A percentile compares a stretch with the other conserved stretches of the same genome.
Conservation (phyloP, 805 yeast genomes). For the Hermanozyma aechmeae region DNA sequence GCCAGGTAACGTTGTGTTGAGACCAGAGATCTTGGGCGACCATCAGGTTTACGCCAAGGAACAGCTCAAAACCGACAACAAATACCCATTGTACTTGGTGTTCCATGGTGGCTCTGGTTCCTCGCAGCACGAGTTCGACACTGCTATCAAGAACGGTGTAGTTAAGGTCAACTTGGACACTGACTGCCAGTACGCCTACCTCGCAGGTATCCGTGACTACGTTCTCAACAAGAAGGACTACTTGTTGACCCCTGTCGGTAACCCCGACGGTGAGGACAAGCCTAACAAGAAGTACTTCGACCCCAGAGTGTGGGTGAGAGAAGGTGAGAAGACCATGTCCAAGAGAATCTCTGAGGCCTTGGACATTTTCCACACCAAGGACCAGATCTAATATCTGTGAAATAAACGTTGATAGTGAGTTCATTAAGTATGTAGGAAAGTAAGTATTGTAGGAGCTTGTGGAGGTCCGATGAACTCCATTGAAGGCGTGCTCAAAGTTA, state of each 20-base stretch:
- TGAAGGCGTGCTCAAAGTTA: too few species aligned
- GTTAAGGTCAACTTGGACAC: slow-evolving; percentile 99
- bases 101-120: slow-evolving; percentile 99
- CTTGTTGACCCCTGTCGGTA: slow-evolving; percentile 82
- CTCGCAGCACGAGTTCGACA: slow-evolving; percentile 79
- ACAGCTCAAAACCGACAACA: slow-evolving; percentile 43
- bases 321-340: slow-evolving; percentile 98
- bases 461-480: too few species aligned
- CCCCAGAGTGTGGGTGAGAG: slow-evolving; percentile 99
- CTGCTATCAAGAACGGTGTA: slow-evolving; percentile 88
- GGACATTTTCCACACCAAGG: slow-evolving; percentile 73
- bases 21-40: slow-evolving; percentile 89
- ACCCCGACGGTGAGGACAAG: slow-evolving; percentile 98
- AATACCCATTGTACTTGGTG: slow-evolving; percentile 84
- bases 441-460: too few species aligned
- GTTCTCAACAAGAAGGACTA: slow-evolving; percentile 94
- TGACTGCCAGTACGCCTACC: slow-evolving; percentile 97
- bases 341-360: slow-evolving; percentile 79
- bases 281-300: slow-evolving; percentile 99
- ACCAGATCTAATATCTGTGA: slow-evolving; percentile 47
- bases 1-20: slow-evolving; percentile 95
- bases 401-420: too few species aligned
- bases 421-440: background rate
- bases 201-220: slow-evolving; percentile 95
- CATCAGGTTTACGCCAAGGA: slow-evolving; percentile 86